Evolutionary conservation across 2,329 filamentous ascomycete species (phyloP), one percentile per base, ranked within the genome.

Genomic region (Venturia nashicola): DNA sequence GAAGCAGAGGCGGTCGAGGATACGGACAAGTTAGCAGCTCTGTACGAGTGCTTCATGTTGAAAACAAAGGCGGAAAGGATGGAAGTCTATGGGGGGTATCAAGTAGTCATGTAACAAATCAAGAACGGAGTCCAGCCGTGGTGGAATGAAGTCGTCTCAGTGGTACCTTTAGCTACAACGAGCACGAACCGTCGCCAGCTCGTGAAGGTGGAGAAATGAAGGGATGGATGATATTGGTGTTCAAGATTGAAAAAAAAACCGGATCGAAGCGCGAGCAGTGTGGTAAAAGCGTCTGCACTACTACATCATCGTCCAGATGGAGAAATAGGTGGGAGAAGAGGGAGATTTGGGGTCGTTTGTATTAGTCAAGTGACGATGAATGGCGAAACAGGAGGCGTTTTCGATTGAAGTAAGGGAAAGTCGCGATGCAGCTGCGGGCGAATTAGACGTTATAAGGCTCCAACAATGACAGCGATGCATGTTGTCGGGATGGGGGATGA

Each of bases 1-100:
- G 62, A 59, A 32, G 54, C 36, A 42, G 62, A 64, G 18, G 62
- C 34, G 8, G 62, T 64, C 16, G 62, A 64, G 5, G 62, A 64
- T 4, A 64, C 57, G 20, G 62, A 64, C 39, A 64, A 40, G 43
- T 63, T 63, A 40, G 43, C 46, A 59, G 23, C 51, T 34, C 27
- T 57, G 34, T 60, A 60, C 2, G 59, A 44, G 39, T 60, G 59
- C 36, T 60, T 60, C 59, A 60, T 60, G 39, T 14, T 60, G 59
- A 3, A 60, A 27, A 42, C 39, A 42, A 18, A 40, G 20, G 23
- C 16, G 11, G 42, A 23, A 43, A 27, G 23, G 39, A 43, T 3
- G n/a, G 1, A 42, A 60, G n/a, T 23, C 36, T 44, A 60, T n/a
- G n/a, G 59, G 59, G 27, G 59, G 59, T 60, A 60, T 60, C 59